Base-by-base conservation (phyloP, 805 yeast genomes). In the Wickerhamomyces tratensis region DNA sequence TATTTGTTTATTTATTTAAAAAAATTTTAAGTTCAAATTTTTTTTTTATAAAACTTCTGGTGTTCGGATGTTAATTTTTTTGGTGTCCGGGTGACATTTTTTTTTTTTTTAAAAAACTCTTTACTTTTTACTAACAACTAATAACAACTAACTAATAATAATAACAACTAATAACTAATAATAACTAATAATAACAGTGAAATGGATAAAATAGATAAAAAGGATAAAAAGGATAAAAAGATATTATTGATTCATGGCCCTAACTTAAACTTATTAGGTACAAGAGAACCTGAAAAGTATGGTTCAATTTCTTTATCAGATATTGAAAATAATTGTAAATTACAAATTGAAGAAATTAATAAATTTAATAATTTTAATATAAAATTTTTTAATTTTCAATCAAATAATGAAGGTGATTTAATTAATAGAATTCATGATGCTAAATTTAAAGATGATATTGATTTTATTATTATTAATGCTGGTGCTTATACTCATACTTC, bases 401-500 rank as follows among this genome's bases (percentile, higher is more conserved):
- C 55, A 46, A 72, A 72, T 41, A 63, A 67, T 25, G 77, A 72
- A 53, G 77, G 77, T 26, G 62, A 60, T 35, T 56, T 72, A 26
- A 59, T 72, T 33, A 76, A 72, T 47, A 53, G 73, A 36, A 71
- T 72, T 37, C 77, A 72, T 47, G 59, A 67, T 48, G 75, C 76
- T 9, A 65, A 62, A 48, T 20, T 20, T 20, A 45, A 45, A 15
- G 49, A 55, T 33, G 55, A 53, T 20, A 48, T 55, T 7, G 68
- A 71, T 35, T 71, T 70, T 49, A 67, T 72, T 37, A 62, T 72
- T 35, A 70, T 72, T 40, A 72, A 72, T 48, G 76, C 76, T 11
- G 76, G 76, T 39, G 77, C 77, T 9, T 71, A 68, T 50, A 72
- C 76, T 2, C 77, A 72, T 46, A 72, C 76, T 1, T 69, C 75